These are phyloP conservation scores for Kodamaea hsintzibuensis DNA, from an alignment of 805 yeast species.

Conservation along the genomic window DNA sequence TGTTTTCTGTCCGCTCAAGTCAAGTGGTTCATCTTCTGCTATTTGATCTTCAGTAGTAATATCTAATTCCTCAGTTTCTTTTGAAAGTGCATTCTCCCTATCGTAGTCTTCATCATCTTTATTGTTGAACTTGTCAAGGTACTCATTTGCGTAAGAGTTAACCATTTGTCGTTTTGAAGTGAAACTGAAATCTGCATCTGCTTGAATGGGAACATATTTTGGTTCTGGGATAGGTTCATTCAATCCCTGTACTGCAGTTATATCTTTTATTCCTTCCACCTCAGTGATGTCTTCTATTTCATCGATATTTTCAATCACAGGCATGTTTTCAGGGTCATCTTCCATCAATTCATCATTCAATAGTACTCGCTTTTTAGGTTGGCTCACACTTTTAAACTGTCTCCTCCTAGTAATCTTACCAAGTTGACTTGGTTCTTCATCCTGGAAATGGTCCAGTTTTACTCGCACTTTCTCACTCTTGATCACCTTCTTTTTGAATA, in stretches of 20 bases:
- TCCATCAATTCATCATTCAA: not conserved
- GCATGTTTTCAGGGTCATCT: conserved; percentile 4
- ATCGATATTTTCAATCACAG: not conserved
- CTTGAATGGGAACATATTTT: conserved; percentile 10
- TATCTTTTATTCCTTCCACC: not conserved
- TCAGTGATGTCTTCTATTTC: not conserved
- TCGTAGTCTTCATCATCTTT: conserved; percentile 14
- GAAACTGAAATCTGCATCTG: conserved; percentile 6
- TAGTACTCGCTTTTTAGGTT: not conserved
- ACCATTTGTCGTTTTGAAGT: conserved; percentile 8
- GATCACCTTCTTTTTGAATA: conserved; percentile 14
- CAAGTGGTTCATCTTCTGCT: conserved; percentile 11
- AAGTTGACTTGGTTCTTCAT: not conserved
- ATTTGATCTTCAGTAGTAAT: conserved; percentile 2
- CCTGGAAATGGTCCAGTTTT: not conserved
- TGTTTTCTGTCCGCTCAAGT: not conserved
- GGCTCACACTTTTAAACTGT: not conserved
- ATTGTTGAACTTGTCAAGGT: conserved; percentile 14
- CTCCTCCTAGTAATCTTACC: conserved; percentile 2
- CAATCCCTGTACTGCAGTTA: not conserved
- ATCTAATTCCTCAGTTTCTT: conserved; percentile 7
- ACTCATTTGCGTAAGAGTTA: conserved; percentile 11
- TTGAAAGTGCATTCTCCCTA: conserved; percentile 7
- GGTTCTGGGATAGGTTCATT: not conserved
- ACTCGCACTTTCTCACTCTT: conserved; percentile 6